Percentiles rank a stretch among this genome's conserved stretches.
Conservation (phyloP, 805 yeast species). For the Sugiyamaella smithiae region DNA sequence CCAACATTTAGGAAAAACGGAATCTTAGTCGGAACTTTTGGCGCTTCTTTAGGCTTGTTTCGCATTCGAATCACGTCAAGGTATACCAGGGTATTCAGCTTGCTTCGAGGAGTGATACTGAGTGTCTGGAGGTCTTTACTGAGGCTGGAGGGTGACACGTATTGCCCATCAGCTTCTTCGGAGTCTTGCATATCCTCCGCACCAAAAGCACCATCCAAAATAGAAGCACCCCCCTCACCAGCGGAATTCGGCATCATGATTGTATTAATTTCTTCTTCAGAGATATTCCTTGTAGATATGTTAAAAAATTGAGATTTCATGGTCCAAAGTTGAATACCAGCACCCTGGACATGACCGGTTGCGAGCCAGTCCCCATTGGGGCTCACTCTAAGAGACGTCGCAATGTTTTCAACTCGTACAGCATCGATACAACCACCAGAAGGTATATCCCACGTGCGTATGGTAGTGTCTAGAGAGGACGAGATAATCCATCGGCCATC, state of each 20-base stretch:
- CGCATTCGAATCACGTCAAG: slow-evolving; percentile 81
- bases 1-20: slow-evolving; percentile 78
- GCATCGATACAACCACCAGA: slow-evolving; percentile 97
- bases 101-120: slow-evolving; percentile 71
- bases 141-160: slow-evolving; percentile 54
- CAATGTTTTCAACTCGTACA: slow-evolving; percentile 71
- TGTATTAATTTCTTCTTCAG: slow-evolving; percentile 55
- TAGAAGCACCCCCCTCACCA: slow-evolving; percentile 69
- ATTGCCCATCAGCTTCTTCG: slow-evolving; percentile 27
- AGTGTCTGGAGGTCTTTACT: slow-evolving; percentile 63
- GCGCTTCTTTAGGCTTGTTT: slow-evolving; percentile 86
- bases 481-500: slow-evolving; percentile 95
- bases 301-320: slow-evolving; percentile 80
- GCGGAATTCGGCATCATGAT: slow-evolving; percentile 70
- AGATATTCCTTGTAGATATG: slow-evolving; percentile 65
- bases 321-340: slow-evolving; percentile 91
- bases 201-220: slow-evolving; percentile 77
- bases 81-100: slow-evolving; percentile 73
- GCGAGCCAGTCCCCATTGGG: slow-evolving; percentile 89
- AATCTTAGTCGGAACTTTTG: slow-evolving; percentile 76
- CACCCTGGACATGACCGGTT: slow-evolving; percentile 85
- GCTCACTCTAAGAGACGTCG: slow-evolving; percentile 74
- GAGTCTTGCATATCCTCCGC: slow-evolving; percentile 33
- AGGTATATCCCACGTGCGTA: slow-evolving; percentile 96
- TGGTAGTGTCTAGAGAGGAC: slow-evolving; percentile 76